Conservation (phyloP, 495 filamentous ascomycete genomes). For the Penicillium maclennaniae region DNA sequence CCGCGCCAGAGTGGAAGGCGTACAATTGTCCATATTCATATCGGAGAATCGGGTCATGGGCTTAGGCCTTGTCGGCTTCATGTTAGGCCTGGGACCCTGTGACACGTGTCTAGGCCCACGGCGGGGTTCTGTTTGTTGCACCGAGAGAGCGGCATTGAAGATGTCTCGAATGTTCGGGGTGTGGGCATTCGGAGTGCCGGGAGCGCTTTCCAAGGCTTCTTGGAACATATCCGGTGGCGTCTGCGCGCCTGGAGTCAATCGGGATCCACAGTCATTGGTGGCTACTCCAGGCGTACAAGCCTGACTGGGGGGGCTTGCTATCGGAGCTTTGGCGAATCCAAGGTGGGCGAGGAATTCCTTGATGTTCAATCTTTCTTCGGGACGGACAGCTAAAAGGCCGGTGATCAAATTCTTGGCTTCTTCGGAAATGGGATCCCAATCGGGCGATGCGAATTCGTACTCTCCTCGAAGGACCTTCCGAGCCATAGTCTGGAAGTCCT, state of each 20-base stretch:
- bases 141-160: not conserved
- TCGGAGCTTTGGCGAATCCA: slow-evolving; percentile 50
- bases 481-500: slow-evolving; percentile 82
- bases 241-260: not conserved
- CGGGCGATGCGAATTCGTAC: slow-evolving; percentile 86
- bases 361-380: slow-evolving; percentile 84
- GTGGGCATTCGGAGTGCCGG: not conserved
- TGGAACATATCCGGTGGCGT: not conserved
- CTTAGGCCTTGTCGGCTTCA: not conserved
- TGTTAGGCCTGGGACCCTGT: not conserved
- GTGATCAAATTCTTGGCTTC: slow-evolving; percentile 41
- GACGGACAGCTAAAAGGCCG: slow-evolving; percentile 66
- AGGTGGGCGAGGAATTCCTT: slow-evolving; percentile 68
- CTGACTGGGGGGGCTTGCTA: not conserved
- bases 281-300: not conserved
- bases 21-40: not conserved
- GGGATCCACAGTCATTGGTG: no score
- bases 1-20: not conserved
- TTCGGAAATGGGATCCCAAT: slow-evolving; percentile 93
- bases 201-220: not conserved
- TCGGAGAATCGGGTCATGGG: not conserved
- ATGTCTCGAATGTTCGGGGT: not conserved
- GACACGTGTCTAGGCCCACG: not conserved
- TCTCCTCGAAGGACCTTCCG: slow-evolving; percentile 86
- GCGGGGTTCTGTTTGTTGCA: not conserved